Evolutionary conservation across 1,139 yeast species (phyloP).

Genomic region (Spathaspora sp.): DNA sequence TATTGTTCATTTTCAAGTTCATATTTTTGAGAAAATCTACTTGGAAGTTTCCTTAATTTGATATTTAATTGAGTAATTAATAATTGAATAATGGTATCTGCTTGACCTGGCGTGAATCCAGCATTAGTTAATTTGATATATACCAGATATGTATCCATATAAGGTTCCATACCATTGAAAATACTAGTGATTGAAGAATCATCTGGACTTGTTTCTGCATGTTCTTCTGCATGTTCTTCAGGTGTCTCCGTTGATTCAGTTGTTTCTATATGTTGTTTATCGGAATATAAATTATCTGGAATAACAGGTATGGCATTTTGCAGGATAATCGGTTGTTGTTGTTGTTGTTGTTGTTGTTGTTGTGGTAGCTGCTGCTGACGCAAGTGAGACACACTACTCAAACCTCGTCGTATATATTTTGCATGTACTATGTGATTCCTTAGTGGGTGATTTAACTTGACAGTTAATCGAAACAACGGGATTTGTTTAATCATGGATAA

Average conservation of each 20-base stretch:
- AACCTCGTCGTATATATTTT: neutral
- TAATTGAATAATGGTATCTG: constrained; percentile 51
- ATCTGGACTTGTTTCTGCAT: neutral
- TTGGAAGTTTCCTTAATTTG: constrained; percentile 57
- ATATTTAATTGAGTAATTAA: constrained; percentile 50
- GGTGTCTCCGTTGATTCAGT: too few species aligned
- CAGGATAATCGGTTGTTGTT: neutral
- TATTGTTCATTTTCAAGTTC: constrained; percentile 86
- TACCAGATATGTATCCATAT: constrained; percentile 51
- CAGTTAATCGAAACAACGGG: neutral
- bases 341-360: neutral
- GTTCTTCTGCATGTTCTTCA: neutral
- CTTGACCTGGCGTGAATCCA: constrained; percentile 56
- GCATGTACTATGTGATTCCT: neutral
- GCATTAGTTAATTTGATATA: constrained; percentile 38
- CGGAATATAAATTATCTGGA: too few species aligned
- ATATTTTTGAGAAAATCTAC: constrained; percentile 59
- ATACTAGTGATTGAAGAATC: constrained; percentile 23
- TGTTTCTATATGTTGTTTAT: too few species aligned
- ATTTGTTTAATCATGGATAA: neutral
- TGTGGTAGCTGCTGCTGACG: neutral
- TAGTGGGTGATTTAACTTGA: neutral
- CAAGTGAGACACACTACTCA: neutral
- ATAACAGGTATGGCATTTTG: neutral
- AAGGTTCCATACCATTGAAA: constrained; percentile 48